Evolutionary conservation across 176 grass and related monocot genomes (phyloP).

Genomic region (Elaeis guineensis): DNA sequence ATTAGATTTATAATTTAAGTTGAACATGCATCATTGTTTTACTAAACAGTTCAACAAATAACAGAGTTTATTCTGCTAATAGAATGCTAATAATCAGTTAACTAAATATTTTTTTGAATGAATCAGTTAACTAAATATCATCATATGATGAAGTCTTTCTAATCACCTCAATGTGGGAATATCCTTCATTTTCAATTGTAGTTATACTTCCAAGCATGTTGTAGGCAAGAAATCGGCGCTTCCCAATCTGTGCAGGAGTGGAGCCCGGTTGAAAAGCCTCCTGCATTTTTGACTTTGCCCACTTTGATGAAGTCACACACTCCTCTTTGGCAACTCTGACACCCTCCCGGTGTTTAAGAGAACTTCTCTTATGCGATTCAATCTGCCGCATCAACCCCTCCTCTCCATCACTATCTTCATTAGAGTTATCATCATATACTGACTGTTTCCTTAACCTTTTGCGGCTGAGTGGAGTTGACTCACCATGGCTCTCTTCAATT

Average conservation of each 20-base stretch:
- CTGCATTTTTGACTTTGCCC: slow-evolving; percentile 50
- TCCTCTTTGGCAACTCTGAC: slow-evolving; percentile 28
- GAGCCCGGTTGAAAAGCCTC: slow-evolving; percentile 77
- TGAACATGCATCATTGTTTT: too few species aligned
- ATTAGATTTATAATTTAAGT: neutral
- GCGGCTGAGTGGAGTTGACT: slow-evolving; percentile 36
- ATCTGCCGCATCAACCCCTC: slow-evolving; percentile 44
- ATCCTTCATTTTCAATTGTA: slow-evolving; percentile 74
- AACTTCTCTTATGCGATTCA: slow-evolving; percentile 53
- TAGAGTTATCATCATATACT: slow-evolving; percentile 24
- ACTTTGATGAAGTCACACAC: slow-evolving; percentile 33
- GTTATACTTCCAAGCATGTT: slow-evolving; percentile 91
- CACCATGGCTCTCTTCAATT: slow-evolving; percentile 43
- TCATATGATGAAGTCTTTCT: neutral
- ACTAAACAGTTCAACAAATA: too few species aligned
- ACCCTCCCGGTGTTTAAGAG: slow-evolving; percentile 33
- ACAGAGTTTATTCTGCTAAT: too few species aligned
- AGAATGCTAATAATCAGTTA: too few species aligned
- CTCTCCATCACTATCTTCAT: slow-evolving; percentile 52
- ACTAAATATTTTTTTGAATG: too few species aligned
- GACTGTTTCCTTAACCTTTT: slow-evolving; percentile 46
- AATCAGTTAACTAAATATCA: too few species aligned
- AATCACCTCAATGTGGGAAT: slow-evolving; percentile 79
- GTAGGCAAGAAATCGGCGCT: slow-evolving; percentile 72
- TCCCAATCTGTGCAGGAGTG: slow-evolving; percentile 54